A percentile compares a stretch with the other conserved stretches of the same genome.
These are phyloP conservation scores for Brassica hybrid DNA, from an alignment of 441 rosid genomes.

Conservation along the genomic window DNA sequence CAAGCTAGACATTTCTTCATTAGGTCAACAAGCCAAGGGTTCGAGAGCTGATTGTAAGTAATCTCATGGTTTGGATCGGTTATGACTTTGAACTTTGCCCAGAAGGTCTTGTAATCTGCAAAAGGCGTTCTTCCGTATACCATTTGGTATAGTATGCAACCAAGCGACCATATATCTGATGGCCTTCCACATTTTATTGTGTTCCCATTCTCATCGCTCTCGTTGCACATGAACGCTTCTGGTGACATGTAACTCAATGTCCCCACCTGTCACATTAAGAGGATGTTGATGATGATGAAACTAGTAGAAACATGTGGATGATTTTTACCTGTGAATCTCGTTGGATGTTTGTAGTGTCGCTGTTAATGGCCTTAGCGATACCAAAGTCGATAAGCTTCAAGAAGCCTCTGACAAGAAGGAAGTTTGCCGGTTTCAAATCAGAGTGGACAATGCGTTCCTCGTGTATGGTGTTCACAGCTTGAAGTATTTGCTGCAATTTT, in stretches of 20 bases:
- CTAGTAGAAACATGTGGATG: neutral
- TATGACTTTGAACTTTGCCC: constrained; percentile 98
- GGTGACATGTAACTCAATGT: constrained; percentile 99
- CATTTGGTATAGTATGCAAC: constrained; percentile 98
- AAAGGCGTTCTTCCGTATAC: constrained; percentile 98
- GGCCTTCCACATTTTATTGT: constrained; percentile 94
- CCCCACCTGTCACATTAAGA: constrained; percentile 67
- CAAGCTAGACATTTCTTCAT: constrained; percentile 97
- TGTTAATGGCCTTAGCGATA: constrained; percentile 95
- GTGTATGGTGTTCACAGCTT: constrained; percentile 96
- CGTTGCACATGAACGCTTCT: constrained; percentile 98
- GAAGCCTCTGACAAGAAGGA: constrained; percentile 94
- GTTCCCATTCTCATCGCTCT: constrained; percentile 83
- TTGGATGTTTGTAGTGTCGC: constrained; percentile 95
- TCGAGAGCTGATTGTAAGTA: constrained; percentile 66
- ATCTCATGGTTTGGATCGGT: constrained; percentile 90
- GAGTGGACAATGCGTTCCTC: constrained; percentile 98
- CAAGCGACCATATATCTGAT: constrained; percentile 99
- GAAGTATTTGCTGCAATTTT: constrained; percentile 89
- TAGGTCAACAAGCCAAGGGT: constrained; percentile 92
- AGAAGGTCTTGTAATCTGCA: constrained; percentile 91
- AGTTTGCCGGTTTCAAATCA: constrained; percentile 98
- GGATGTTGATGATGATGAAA: neutral
- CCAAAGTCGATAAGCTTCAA: constrained; percentile 98
- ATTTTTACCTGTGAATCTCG: constrained; percentile 90